Percentiles rank a stretch among this genome's conserved stretches.
Conservation (phyloP, 169 alveolate species). For the Plasmodium gaboni region DNA sequence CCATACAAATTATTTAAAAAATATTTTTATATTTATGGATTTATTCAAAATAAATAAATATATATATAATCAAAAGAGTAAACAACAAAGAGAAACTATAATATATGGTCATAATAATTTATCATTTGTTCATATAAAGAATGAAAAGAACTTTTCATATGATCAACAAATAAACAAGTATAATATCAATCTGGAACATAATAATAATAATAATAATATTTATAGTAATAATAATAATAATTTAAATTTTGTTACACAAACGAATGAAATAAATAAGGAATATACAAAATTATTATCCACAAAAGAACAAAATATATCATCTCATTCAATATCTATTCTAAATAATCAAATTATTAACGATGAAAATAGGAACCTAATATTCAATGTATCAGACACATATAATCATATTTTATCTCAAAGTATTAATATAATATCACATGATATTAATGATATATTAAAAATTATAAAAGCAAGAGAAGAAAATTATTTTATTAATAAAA, state of each 20-base stretch:
- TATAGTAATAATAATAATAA: neutral
- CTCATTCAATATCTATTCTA: too few relatives aligned
- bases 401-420: neutral
- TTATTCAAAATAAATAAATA: neutral
- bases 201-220: neutral
- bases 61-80: too few relatives aligned
- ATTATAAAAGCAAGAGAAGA: constrained; percentile 36
- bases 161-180: neutral
- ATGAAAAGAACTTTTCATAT: neutral
- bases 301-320: constrained; percentile 1
- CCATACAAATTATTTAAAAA: constrained; percentile 55
- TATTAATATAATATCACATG: constrained; percentile 15
- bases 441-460: neutral
- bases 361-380: too few relatives aligned
- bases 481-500: constrained; percentile 12
- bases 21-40: constrained; percentile 47
- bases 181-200: neutral
- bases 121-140: neutral
- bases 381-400: too few relatives aligned
- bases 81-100: too few relatives aligned
- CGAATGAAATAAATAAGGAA: neutral
- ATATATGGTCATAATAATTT: neutral
- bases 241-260: too few relatives aligned
- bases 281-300: neutral
- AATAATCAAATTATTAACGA: too few relatives aligned